Evolutionary conservation across 164 flowering plant genomes (phyloP), one percentile per base, ranked within the genome.

Genomic region (Warburgia ugandensis): DNA sequence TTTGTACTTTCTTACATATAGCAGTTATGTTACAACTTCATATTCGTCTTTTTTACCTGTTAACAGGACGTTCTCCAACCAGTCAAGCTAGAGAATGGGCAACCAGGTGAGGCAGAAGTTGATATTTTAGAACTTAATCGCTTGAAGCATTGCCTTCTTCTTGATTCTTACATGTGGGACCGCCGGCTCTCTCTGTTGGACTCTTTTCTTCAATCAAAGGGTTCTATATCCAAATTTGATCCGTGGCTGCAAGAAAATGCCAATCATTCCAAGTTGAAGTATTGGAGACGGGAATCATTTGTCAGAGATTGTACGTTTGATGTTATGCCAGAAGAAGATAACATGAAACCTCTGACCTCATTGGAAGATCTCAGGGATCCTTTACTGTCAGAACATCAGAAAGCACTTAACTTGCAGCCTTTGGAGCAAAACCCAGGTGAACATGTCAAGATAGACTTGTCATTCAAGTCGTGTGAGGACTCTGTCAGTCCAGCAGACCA

Each of bases 81-180:
- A 10, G 54, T 54, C 31, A 23, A 62, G 30, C 4, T 58, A 44
- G 88, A 70, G 38, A 56, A 40, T 53, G 42, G 59, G 17, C 48
- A 64, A 31, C 29, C 57, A 19, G 70, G 38, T 41, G 63, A 55
- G 45, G 33, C 40, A 21, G 38, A 54, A 41, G 33, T 73, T 2
- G 95, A 86, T 69, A 67, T 90, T 66, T 73, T 86, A 20, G 91
- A 86, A 52, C 73, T 86, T 16, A 86, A 80, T 62, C 75, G 77
- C 19, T 53, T 90, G 69, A 76, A 80, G 48, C 86, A 73, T 33
- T 71, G 82, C 35, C 85, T 90, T 35, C 46, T 84, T 9, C 66
- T 90, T 50, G 81, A 74, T 58, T 77, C 84, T 6, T 75, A 70
- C 55, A 71, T 75, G 63, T 90, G 95, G 97, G 81, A 86, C 69